These are phyloP conservation scores for Apodospora peruviana DNA, from an alignment of 495 filamentous ascomycete genomes.

Conservation along the genomic window DNA sequence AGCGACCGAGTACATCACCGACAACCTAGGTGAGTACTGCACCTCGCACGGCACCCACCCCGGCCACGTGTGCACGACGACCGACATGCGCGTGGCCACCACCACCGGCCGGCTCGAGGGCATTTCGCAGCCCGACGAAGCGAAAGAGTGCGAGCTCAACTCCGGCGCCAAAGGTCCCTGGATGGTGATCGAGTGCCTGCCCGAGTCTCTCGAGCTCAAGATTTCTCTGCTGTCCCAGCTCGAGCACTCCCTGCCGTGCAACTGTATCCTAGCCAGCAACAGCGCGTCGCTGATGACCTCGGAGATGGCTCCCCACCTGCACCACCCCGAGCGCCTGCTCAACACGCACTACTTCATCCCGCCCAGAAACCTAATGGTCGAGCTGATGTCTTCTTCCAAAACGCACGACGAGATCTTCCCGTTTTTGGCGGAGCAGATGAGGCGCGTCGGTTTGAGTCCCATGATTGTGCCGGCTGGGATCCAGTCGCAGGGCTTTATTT, in stretches of 20 bases:
- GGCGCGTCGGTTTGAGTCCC: slow-evolving; percentile 39
- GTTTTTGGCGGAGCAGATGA: slow-evolving; percentile 36
- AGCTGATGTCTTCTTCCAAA: slow-evolving; percentile 51
- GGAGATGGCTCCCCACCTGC: slow-evolving; percentile 40
- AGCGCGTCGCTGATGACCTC: slow-evolving; percentile 43
- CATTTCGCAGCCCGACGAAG: background rate
- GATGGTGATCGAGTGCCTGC: slow-evolving; percentile 55
- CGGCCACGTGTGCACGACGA: slow-evolving; percentile 27
- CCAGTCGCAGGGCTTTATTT: slow-evolving; percentile 52
- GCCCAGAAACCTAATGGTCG: slow-evolving; percentile 44
- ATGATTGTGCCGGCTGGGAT: slow-evolving; percentile 27
- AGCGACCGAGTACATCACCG: slow-evolving; percentile 28
- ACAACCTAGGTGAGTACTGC: slow-evolving; percentile 29
- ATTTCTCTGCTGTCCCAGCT: slow-evolving; percentile 42
- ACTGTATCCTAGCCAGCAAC: slow-evolving; percentile 51
- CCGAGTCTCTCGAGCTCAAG: slow-evolving; percentile 50
- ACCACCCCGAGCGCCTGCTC: slow-evolving; percentile 30
- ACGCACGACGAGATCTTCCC: slow-evolving; percentile 41
- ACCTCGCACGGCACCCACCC: slow-evolving; percentile 18
- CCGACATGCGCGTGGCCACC: slow-evolving; percentile 22
- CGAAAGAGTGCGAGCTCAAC: slow-evolving; percentile 21
- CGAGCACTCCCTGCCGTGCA: slow-evolving; percentile 31
- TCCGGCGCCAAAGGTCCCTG: slow-evolving; percentile 28
- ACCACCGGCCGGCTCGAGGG: slow-evolving; percentile 13
- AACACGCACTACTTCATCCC: slow-evolving; percentile 57